phyloP scores from a whole-genome alignment of 1,284 basidiomycete species.

The Cutaneotrichosporon cavernicola region DNA sequence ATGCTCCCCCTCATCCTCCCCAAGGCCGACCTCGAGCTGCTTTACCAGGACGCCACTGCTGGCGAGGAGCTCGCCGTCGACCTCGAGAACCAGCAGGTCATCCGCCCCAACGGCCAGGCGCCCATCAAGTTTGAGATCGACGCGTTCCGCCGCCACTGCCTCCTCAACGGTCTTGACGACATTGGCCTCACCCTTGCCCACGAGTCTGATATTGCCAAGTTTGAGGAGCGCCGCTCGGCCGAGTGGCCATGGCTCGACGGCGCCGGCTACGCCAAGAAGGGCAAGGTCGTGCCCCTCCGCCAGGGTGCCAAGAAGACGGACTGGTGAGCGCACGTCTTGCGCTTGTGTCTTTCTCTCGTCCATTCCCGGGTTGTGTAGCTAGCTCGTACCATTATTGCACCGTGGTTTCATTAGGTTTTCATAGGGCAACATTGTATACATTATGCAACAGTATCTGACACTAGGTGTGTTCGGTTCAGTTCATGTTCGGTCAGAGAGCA shows the following conservation, averaged over 20 bases:
- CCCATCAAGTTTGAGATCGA: conserved; percentile 76
- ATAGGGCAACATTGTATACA: conserved; percentile 5
- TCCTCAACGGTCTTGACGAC: conserved; percentile 91
- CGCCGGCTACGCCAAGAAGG: conserved; percentile 74
- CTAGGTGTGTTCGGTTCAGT: not conserved
- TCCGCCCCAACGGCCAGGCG: conserved; percentile 70
- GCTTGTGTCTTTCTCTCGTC: not conserved
- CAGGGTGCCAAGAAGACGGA: conserved; percentile 61
- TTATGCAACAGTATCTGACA: not conserved
- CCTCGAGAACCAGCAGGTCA: conserved; percentile 80
- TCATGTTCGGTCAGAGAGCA: too few species aligned
- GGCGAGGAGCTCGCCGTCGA: conserved; percentile 84
- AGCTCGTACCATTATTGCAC: not conserved
- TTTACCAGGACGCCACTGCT: conserved; percentile 77
- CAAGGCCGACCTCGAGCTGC: conserved; percentile 69
- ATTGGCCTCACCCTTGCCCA: conserved; percentile 87
- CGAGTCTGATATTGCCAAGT: conserved; percentile 65
- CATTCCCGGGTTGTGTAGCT: conserved; percentile 3
- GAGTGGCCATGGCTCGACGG: conserved; percentile 93
- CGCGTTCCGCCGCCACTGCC: conserved; percentile 82
- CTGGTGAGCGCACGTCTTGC: conserved; percentile 60
- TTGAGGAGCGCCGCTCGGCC: conserved; percentile 72
- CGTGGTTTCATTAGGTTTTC: not conserved
- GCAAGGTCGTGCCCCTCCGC: conserved; percentile 55
- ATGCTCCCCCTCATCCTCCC: conserved; percentile 83